Evolutionary conservation across 495 filamentous ascomycete genomes (phyloP), one percentile per base, ranked within the genome.

Genomic region (Oidiodendron maius): DNA sequence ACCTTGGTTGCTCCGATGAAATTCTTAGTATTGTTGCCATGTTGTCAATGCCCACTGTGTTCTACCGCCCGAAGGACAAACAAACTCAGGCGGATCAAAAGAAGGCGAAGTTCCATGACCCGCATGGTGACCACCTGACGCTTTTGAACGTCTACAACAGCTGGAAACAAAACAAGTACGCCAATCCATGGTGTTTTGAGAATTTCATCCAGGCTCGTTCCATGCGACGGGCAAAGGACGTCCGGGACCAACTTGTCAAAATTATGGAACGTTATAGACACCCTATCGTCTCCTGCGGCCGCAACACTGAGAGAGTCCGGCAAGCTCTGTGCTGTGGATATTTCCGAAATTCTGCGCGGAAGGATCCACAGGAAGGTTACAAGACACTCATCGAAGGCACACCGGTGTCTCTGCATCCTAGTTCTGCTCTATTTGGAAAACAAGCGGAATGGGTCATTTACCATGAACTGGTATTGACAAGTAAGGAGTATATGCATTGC

Each of bases 401-500:
- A 6, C 88, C 90, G 0, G 93, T 98, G 8, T 95, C 90, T 65
- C 79, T 98, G 67, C 93, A 98, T 66, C 93, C 93, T 0, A 80
- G 74, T 46, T 89, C 83, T 13, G 91, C 93, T 2, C 68, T 98
- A 30, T 98, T 98, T 61, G 91, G 93, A 8, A 97, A 97, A 65
- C 85, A 89, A 40, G 82, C 91, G 4, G 93, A 98, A 66, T 91
- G 93, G 71, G 93, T 97, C 13, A 87, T 98, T 22, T 97, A 95
- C 61, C 82, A 96, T 52, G 81, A 75, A 0, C 67, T 98, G 30
- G 86, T 97, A 0, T 76, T 96, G 52, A 98, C 93, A 8, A 91
- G 86, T 20, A 90, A 94, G 68, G 93, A 98, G 68, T 98, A 96
- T 66, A 97, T 98, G 93, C 89, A 96, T 50, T 84, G 75, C 60